Percentiles rank a stretch among this genome's conserved stretches.
Conservation (phyloP, 352 stramenopile species). For the Thalassiosira exigua region DNA sequence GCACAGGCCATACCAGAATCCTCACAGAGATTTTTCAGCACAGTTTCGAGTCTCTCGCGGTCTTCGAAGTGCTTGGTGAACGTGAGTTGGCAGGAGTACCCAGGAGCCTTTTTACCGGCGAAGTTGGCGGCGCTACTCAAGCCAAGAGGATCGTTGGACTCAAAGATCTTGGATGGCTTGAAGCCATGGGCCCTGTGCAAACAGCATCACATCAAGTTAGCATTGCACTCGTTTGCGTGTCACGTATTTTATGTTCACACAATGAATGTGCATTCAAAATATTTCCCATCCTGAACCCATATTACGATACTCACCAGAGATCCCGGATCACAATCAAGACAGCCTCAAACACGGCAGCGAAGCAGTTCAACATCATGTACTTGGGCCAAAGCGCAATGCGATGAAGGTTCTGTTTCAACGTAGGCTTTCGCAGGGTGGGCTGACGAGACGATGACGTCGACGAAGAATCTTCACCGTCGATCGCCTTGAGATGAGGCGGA, state of each 20-base stretch:
- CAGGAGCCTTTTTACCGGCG: conserved; percentile 25
- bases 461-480: background rate
- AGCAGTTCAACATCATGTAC: conserved; percentile 21
- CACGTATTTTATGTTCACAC: no score
- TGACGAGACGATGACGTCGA: background rate
- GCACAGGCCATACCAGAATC: conserved; percentile 23
- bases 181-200: conserved; percentile 11
- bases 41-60: conserved; percentile 17
- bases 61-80: conserved; percentile 29
- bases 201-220: conserved; percentile 9
- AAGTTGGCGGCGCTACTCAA: conserved; percentile 21
- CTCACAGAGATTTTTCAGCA: conserved; percentile 19
- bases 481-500: background rate
- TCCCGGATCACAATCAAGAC: conserved; percentile 25
- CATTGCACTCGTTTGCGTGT: no score
- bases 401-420: conserved; percentile 17
- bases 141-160: conserved; percentile 25
- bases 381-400: conserved; percentile 14
- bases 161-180: conserved; percentile 36
- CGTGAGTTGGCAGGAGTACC: conserved; percentile 29
- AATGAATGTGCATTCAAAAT: no score
- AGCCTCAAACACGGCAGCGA: conserved; percentile 14
- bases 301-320: conserved; percentile 19
- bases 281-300: conserved; percentile 12
- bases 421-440: conserved; percentile 9